Conservation (phyloP, 2,329 filamentous ascomycete species). For the Trichoderma aggressivum region DNA sequence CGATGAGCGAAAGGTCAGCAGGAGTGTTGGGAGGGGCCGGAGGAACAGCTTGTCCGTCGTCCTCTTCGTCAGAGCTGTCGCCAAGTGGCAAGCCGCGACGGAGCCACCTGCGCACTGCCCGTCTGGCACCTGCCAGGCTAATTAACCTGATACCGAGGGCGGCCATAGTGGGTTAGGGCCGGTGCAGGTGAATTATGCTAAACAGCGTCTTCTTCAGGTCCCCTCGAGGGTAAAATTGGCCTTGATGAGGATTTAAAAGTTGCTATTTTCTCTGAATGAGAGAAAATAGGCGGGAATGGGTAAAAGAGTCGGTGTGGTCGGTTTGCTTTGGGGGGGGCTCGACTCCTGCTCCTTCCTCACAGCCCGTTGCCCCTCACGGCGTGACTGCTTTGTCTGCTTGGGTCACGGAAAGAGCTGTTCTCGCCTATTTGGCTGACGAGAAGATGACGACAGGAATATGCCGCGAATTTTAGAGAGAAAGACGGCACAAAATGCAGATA, state of each 20-base stretch:
- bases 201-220: not conserved
- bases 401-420: not conserved
- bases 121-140: conserved; percentile 31
- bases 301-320: not conserved
- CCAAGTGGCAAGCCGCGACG: conserved; percentile 28
- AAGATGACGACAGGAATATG: not conserved
- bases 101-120: conserved; percentile 32
- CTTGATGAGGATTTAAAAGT: not conserved
- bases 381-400: not conserved
- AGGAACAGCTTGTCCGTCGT: not conserved
- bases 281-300: not conserved
- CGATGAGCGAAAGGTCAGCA: not conserved
- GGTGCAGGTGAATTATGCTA: not conserved
- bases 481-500: not conserved
- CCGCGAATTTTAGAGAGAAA: not conserved
- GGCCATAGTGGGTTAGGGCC: not conserved
- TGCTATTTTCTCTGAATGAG: not conserved
- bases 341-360: not conserved
- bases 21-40: conserved; percentile 1
- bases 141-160: conserved; percentile 30
- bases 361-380: not conserved
- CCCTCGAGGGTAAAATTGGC: not conserved
- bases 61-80: conserved; percentile 10
- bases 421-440: too few species aligned
- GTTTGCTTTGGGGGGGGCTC: not conserved